A percentile compares a stretch with the other conserved stretches of the same genome.
phyloP scores from a whole-genome alignment of 208 protist genomes.

The Endotrypanum monterogeii region DNA sequence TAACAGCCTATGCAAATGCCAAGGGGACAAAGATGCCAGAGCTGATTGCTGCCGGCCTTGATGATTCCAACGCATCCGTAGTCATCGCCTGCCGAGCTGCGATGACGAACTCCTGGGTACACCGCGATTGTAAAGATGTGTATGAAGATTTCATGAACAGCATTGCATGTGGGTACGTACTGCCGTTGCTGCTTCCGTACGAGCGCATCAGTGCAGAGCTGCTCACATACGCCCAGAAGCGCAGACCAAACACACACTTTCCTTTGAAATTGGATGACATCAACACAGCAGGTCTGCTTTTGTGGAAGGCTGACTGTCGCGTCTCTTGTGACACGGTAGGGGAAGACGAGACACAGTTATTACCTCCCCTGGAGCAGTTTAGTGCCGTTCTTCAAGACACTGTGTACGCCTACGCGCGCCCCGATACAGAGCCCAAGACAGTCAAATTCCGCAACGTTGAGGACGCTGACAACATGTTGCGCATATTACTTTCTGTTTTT shows the following conservation, averaged over 20 bases:
- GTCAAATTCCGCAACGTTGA: constrained; percentile 83
- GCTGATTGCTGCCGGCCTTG: constrained; percentile 61
- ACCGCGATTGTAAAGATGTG: constrained; percentile 76
- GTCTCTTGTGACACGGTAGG: constrained; percentile 62
- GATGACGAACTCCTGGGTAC: constrained; percentile 84
- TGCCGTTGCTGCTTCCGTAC: constrained; percentile 49
- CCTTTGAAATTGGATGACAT: constrained; percentile 51
- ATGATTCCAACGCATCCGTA: constrained; percentile 70
- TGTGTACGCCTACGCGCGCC: constrained; percentile 80
- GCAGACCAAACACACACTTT: constrained; percentile 44
- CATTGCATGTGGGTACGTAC: constrained; percentile 48
- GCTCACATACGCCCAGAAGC: constrained; percentile 56
- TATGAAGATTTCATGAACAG: constrained; percentile 67
- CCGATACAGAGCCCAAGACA: constrained; percentile 64
- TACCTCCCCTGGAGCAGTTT: constrained; percentile 80
- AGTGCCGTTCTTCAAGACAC: constrained; percentile 74
- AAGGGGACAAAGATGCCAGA: constrained; percentile 59
- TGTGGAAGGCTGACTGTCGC: constrained; percentile 78
- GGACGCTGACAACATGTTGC: constrained; percentile 86
- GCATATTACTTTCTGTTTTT: constrained; percentile 80
- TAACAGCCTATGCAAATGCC: constrained; percentile 70
- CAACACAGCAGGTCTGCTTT: constrained; percentile 61
- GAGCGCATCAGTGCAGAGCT: constrained; percentile 66
- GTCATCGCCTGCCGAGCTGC: constrained; percentile 74
- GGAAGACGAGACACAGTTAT: constrained; percentile 54